Evolutionary conservation across 306 rosid species (phyloP), one percentile per base, ranked within the genome.

Genomic region (Pterocarpus santalinus): DNA sequence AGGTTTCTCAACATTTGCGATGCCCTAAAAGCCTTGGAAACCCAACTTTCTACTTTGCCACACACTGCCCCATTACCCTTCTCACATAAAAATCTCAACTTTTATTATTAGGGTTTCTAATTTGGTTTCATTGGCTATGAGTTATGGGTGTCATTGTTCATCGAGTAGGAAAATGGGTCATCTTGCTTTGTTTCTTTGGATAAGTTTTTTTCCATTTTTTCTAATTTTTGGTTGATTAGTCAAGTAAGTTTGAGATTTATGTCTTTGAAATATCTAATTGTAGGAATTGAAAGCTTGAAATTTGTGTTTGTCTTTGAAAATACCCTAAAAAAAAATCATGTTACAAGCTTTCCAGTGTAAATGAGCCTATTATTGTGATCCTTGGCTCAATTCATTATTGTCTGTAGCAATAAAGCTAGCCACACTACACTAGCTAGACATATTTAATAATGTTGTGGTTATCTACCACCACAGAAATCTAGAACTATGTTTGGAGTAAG

Each of bases 11-110:
- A 84, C 81, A 89, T 95, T 43, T 91, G 91, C 71, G 92, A 93
- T 76, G 97, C 99, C 34, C 88, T 95, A 30, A 93, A 91, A 69
- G 88, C 98, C 68, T 92, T 95, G 84, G 98, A 95, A 86, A 87
- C 81, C 74, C 98, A 95, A 83, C 92, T 95, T 80, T 86, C 97
- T 75, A 86, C 90, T 32, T 75, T 95, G 83, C 99, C 28, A 44
- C 55, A 14, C 9, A 41, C 53, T 11, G 4, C 17, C 44, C 22
- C 28, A 15, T 39, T 11, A 62, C 7, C 44, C 57, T 3, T 67
- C 33, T 30, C 34, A 1, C n/a, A 9, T 75, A 70, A 16, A 67
- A 84, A 44, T 81, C 63, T 1, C n/a, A 55, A n/a, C 11, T 78
- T 76, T 65, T 30, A 71, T 55, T 0, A 9, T 47, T 39, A 67